These are phyloP conservation scores for Saccharum spontaneum DNA, from an alignment of 176 grass and related monocot species.

Conservation along the genomic window DNA sequence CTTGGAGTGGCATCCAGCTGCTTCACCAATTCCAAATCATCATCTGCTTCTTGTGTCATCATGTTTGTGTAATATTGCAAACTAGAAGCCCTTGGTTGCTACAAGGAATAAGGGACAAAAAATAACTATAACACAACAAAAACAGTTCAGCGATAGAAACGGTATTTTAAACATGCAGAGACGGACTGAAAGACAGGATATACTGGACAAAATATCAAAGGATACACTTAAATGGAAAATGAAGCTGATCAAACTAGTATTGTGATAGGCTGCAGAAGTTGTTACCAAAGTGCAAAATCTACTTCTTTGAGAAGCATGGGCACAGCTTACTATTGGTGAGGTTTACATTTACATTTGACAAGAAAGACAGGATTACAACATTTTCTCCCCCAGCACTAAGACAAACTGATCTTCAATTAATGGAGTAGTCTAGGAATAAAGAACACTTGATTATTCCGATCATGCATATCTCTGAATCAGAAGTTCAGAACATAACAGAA, in stretches of 20 bases:
- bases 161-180: too few relatives aligned
- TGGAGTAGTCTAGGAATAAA: background rate
- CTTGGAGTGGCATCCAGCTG: too few relatives aligned
- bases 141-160: too few relatives aligned
- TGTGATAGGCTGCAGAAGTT: conserved; percentile 54
- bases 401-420: background rate
- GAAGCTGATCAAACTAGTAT: conserved; percentile 45
- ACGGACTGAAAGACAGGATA: background rate
- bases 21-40: too few relatives aligned
- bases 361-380: background rate
- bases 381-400: background rate
- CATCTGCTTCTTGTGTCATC: too few relatives aligned
- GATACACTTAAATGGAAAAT: conserved; percentile 67
- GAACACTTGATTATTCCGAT: too few relatives aligned
- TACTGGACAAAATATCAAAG: conserved; percentile 59
- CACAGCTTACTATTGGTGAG: conserved; percentile 70
- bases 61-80: too few relatives aligned
- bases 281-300: conserved; percentile 52
- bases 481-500: too few relatives aligned
- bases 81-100: too few relatives aligned
- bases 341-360: background rate
- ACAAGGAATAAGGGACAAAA: too few relatives aligned
- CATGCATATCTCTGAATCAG: too few relatives aligned
- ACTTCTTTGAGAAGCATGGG: conserved; percentile 65
- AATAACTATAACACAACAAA: too few relatives aligned